These are phyloP conservation scores for Penicillium silybi DNA, from an alignment of 495 filamentous ascomycete genomes.

Conservation along the genomic window DNA sequence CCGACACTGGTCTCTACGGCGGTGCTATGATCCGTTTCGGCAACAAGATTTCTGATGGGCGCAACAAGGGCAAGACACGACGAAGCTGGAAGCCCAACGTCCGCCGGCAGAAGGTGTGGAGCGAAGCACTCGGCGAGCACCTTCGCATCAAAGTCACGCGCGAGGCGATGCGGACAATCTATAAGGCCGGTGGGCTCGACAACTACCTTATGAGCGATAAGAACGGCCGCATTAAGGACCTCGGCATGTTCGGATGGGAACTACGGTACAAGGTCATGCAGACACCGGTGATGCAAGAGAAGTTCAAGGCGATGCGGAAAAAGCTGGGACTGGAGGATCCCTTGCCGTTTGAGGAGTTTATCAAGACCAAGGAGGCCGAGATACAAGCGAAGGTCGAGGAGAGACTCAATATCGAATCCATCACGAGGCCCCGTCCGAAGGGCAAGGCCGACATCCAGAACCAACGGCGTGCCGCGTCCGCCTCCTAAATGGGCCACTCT, in stretches of 20 bases:
- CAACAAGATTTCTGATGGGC: constrained; percentile 75
- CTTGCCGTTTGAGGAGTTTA: constrained; percentile 37
- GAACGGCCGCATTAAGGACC: constrained; percentile 67
- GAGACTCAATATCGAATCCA: constrained; percentile 34
- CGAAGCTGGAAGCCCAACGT: constrained; percentile 89
- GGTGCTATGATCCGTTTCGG: constrained; percentile 76
- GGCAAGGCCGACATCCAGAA: constrained; percentile 25
- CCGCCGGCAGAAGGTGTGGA: constrained; percentile 70
- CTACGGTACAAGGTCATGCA: constrained; percentile 84
- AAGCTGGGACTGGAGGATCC: constrained; percentile 44
- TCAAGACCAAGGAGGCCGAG: constrained; percentile 37
- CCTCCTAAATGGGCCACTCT: not conserved
- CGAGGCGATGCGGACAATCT: constrained; percentile 76
- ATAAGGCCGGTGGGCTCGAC: constrained; percentile 84
- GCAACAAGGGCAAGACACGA: constrained; percentile 76
- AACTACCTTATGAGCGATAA: constrained; percentile 80
- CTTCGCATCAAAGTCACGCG: constrained; percentile 73
- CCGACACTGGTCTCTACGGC: constrained; percentile 83
- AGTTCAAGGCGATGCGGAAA: constrained; percentile 55
- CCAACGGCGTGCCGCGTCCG: not conserved
- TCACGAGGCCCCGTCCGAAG: constrained; percentile 36
- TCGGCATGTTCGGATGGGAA: constrained; percentile 84
- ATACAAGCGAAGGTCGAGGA: constrained; percentile 29
- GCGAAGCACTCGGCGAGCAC: constrained; percentile 56
- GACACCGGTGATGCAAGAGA: constrained; percentile 55